phyloP scores from a whole-genome alignment of 805 yeast species.

The Wickerhamiella vanderwaltii region DNA sequence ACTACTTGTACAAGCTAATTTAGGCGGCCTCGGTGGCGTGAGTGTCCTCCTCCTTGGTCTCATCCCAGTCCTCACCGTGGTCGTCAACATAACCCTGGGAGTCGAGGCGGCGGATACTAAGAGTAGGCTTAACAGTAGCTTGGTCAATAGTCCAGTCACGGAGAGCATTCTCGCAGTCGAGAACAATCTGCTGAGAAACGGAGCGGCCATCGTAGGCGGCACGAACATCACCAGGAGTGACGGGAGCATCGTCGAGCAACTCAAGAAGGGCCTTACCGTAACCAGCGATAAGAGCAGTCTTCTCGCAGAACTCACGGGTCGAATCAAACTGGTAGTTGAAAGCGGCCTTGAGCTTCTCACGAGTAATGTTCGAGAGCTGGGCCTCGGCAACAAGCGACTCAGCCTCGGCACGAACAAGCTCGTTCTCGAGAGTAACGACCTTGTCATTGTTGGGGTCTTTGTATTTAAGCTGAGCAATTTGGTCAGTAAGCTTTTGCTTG shows the following conservation, averaged over 20 bases:
- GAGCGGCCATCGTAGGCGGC: constrained; percentile 97
- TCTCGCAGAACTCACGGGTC: constrained; percentile 87
- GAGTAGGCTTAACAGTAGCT: constrained; percentile 88
- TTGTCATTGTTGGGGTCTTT: constrained; percentile 97
- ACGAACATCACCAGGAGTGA: constrained; percentile 98
- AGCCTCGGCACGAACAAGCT: constrained; percentile 97
- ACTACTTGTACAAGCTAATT: constrained; percentile 4
- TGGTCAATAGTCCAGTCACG: constrained; percentile 94
- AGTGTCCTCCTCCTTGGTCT: constrained; percentile 27
- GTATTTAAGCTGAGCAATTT: constrained; percentile 94
- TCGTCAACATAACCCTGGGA: constrained; percentile 27
- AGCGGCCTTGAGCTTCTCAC: constrained; percentile 95
- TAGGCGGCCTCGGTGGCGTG: constrained; percentile 19
- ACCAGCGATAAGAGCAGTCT: constrained; percentile 93
- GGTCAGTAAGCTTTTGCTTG: constrained; percentile 93
- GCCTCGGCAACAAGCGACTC: constrained; percentile 99
- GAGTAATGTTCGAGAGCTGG: constrained; percentile 92
- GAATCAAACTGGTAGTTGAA: constrained; percentile 96
- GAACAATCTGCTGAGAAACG: constrained; percentile 93
- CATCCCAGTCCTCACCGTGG: constrained; percentile 30
- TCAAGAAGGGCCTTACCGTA: constrained; percentile 96
- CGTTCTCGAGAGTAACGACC: constrained; percentile 91
- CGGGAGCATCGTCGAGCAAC: constrained; percentile 91
- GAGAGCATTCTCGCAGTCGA: constrained; percentile 90
- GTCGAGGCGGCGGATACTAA: constrained; percentile 67